These are phyloP conservation scores for Lasiodiplodia gonubiensis DNA, from an alignment of 2,329 filamentous ascomycete species.

Conservation along the genomic window DNA sequence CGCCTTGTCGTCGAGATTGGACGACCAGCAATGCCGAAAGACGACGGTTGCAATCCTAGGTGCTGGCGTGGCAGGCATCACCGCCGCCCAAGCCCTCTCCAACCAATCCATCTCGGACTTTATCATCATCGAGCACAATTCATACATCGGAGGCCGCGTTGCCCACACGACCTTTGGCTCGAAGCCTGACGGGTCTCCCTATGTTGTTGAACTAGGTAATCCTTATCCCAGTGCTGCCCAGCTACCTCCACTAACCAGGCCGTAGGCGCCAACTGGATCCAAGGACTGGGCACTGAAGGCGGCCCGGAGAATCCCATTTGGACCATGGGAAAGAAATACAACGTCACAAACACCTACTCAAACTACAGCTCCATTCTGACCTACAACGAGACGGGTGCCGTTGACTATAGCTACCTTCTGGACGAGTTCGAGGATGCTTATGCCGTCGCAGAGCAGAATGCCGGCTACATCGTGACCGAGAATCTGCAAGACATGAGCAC, in stretches of 20 bases:
- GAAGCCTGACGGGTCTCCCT: constrained; percentile 55
- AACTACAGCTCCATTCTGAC: constrained; percentile 65
- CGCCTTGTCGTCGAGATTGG: constrained; percentile 29
- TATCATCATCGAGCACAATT: constrained; percentile 67
- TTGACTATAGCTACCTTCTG: constrained; percentile 59
- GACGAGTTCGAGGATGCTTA: constrained; percentile 58
- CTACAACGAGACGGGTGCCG: constrained; percentile 63
- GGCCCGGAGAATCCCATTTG: constrained; percentile 65
- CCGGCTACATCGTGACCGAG: constrained; percentile 62
- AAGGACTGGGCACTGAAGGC: constrained; percentile 47
- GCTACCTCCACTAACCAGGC: background rate
- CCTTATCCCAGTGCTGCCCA: background rate
- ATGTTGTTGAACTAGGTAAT: constrained; percentile 61
- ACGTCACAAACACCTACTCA: constrained; percentile 62
- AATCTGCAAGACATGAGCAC: constrained; percentile 67
- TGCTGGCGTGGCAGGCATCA: constrained; percentile 67
- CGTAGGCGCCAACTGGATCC: constrained; percentile 69
- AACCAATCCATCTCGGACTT: constrained; percentile 69
- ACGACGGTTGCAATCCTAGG: constrained; percentile 52
- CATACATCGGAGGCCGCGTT: constrained; percentile 67
- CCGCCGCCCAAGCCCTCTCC: constrained; percentile 66
- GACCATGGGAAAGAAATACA: constrained; percentile 64
- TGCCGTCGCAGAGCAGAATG: constrained; percentile 54
- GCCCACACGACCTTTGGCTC: constrained; percentile 63
- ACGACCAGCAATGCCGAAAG: constrained; percentile 38